phyloP scores from a whole-genome alignment of 2,329 filamentous ascomycete species.

The Botrytis porri region DNA sequence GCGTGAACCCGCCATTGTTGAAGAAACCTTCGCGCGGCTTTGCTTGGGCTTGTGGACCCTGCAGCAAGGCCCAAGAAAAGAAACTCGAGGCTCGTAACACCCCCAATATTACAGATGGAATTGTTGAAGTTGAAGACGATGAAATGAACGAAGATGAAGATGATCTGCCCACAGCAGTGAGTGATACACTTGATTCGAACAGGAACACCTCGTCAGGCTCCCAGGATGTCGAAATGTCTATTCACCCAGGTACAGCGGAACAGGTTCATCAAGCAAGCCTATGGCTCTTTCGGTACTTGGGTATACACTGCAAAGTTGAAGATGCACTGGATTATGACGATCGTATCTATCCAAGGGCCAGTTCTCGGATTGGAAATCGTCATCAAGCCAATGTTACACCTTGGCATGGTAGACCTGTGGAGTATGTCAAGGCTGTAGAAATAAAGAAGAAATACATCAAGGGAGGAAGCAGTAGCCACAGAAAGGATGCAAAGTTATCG shows the following conservation, averaged over 20 bases:
- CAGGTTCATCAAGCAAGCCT: constrained; percentile 90
- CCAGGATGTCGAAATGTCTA: constrained; percentile 53
- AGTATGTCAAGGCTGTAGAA: constrained; percentile 85
- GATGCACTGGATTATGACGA: constrained; percentile 97
- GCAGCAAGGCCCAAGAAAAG: constrained; percentile 91
- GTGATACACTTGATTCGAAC: constrained; percentile 51
- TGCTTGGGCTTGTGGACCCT: constrained; percentile 95
- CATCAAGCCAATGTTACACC: constrained; percentile 83
- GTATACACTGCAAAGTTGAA: constrained; percentile 91
- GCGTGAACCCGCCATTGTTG: constrained; percentile 83
- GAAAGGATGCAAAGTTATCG: constrained; percentile 72
- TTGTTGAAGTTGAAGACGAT: constrained; percentile 62
- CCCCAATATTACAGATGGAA: constrained; percentile 67
- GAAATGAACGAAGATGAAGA: constrained; percentile 65
- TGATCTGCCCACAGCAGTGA: constrained; percentile 56
- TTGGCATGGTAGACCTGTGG: constrained; percentile 85
- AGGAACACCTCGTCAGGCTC: constrained; percentile 57
- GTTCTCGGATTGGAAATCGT: constrained; percentile 83
- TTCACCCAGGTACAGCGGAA: constrained; percentile 68
- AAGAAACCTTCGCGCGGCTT: constrained; percentile 98
- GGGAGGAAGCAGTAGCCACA: constrained; percentile 50
- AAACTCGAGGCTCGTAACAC: constrained; percentile 88
- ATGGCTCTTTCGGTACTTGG: constrained; percentile 95
- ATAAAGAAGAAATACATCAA: constrained; percentile 74
- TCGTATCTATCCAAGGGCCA: constrained; percentile 92